Evolutionary conservation across 2,329 filamentous ascomycete species (phyloP).

Genomic region (Nemania sp.): DNA sequence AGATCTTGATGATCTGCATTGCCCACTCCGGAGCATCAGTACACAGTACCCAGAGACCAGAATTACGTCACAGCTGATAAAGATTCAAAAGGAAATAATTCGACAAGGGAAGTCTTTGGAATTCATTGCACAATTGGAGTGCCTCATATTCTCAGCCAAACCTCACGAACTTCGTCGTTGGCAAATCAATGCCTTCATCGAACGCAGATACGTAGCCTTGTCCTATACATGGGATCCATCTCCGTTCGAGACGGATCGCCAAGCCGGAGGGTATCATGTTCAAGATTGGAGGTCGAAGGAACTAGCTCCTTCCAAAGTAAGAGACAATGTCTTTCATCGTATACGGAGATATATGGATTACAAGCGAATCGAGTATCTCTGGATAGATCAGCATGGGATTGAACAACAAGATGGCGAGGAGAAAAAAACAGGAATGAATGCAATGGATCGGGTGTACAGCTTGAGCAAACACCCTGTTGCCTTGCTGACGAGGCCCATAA

Average conservation of each 20-base stretch:
- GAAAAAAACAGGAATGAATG: slow-evolving; percentile 7
- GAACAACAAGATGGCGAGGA: not conserved
- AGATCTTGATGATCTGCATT: no score
- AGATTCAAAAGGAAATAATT: no score
- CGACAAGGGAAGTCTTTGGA: no score
- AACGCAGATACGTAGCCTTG: not conserved
- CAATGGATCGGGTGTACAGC: slow-evolving; percentile 17
- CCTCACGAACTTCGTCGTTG: no score
- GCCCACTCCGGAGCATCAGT: no score
- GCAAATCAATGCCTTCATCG: not conserved
- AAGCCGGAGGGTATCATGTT: not conserved
- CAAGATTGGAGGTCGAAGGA: not conserved
- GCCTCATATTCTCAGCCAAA: no score
- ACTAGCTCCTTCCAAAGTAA: not conserved
- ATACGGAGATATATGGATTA: slow-evolving; percentile 11
- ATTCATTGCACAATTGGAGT: no score
- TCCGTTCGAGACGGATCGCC: not conserved
- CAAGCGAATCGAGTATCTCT: not conserved
- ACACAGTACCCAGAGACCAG: no score
- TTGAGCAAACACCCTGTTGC: slow-evolving; percentile 11
- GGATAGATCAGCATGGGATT: slow-evolving; percentile 21
- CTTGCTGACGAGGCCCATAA: slow-evolving; percentile 8
- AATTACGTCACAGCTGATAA: no score
- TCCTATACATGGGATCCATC: not conserved
- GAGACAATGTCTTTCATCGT: slow-evolving; percentile 11